phyloP scores from a whole-genome alignment of 352 stramenopile genomes.

The Pilasporangium apinafurcum region DNA sequence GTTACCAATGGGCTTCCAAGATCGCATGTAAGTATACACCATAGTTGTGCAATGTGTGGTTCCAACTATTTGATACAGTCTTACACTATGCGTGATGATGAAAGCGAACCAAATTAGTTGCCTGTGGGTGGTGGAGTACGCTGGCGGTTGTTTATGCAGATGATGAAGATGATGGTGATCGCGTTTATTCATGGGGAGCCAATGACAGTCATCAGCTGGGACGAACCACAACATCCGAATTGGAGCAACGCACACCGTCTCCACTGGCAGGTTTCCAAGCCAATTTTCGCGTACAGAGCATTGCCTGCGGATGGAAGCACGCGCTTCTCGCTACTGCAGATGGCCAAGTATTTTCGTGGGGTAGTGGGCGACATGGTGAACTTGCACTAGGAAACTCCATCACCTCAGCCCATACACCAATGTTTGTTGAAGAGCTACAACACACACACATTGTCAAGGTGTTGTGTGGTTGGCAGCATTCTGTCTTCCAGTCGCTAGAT shows the following conservation, averaged over 20 bases:
- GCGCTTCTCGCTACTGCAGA: slow-evolving; percentile 44
- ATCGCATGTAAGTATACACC: background rate
- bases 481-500: slow-evolving; percentile 34
- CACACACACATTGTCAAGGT: slow-evolving; percentile 18
- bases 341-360: slow-evolving; percentile 59
- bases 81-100: background rate
- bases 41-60: background rate
- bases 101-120: slow-evolving; percentile 28
- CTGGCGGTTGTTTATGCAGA: slow-evolving; percentile 23
- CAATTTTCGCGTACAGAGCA: slow-evolving; percentile 28
- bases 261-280: background rate
- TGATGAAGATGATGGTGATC: slow-evolving; percentile 7
- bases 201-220: slow-evolving; percentile 47
- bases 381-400: slow-evolving; percentile 39
- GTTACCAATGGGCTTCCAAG: background rate
- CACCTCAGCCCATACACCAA: slow-evolving; percentile 18
- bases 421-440: slow-evolving; percentile 14
- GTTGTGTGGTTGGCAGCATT: slow-evolving; percentile 79
- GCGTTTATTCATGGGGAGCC: slow-evolving; percentile 49
- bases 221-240: background rate
- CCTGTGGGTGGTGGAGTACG: slow-evolving; percentile 73
- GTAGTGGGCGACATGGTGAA: slow-evolving; percentile 62
- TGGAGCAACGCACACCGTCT: background rate
- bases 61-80: background rate
- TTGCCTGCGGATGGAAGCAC: slow-evolving; percentile 83